Base-by-base conservation (phyloP, 768 basidiomycete genomes). In the Plicaturopsis crispa region DNA sequence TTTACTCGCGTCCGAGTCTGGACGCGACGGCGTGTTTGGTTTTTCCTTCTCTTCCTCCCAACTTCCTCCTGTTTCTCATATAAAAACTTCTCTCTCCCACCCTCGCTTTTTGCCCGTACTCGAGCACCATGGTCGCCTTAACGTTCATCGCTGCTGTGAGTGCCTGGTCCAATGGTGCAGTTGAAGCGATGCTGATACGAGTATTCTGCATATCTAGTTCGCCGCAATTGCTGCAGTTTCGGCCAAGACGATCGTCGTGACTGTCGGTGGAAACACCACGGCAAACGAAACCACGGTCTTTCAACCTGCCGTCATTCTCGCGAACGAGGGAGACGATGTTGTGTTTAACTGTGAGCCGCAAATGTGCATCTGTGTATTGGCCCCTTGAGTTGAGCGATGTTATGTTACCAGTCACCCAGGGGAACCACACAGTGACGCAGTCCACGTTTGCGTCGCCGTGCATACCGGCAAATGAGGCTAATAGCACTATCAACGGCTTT, bases 371-470 rank as follows among this genome's bases (percentile, higher is more conserved):
- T 35, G 22, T 36, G 31, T 19, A 28, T 21, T 12, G 16, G 18
- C 13, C 19, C 33, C 32, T 6, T 18, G 13, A 18, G 12, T 28
- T 6, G 19, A 22, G 11, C 28, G 20, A 19, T 16, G 31, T 32
- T 36, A 24, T 20, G 6, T 22, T 24, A 32, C n/a, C 44, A 75
- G 69, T 78, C 57, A 73, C 69, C 1, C 47, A 63, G 39, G 72
- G 69, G 35, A 73, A 67, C 51, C 73, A 69, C 56, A 74, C 70
- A 21, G 75, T 63, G 26, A 78, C 66, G 0, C 70, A 79, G 55
- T 75, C 78, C 7, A 65, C 66, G 3, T 82, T 80, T 49, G 63
- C 59, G 10, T 44, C 33, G 24, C 80, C 78, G 5, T 82, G 79
- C 48, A 56, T 70, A 35, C 66, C 67, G n/a, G 64, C 63, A 2